Base-by-base conservation (phyloP, 78 protist species). In the Cyanophora paradoxa region DNA sequence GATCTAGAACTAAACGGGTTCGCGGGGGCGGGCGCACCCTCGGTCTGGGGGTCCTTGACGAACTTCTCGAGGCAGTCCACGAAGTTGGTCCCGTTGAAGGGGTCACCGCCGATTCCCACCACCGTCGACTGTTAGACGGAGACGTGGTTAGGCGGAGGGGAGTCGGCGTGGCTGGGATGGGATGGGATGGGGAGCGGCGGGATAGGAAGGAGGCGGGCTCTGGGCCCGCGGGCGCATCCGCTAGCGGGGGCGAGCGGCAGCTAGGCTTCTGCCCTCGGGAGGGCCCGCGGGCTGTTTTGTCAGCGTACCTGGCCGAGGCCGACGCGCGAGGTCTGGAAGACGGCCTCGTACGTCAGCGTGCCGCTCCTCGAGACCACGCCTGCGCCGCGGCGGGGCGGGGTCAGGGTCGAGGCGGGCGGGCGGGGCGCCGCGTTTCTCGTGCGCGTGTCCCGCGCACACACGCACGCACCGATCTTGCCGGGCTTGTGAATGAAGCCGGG, bases 21-120 rank as follows among this genome's bases (percentile, higher is more conserved):
- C n/a, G n/a, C n/a, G n/a, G n/a, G n/a, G n/a, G n/a, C n/a, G n/a
- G n/a, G n/a, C n/a, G 13, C 46, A 67, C 98, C 96, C 83, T 92
- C 88, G n/a, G 97, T 92, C 61, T 89, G 84, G 36, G 90, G 91
- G 82, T 95, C 96, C 37, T 86, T 67, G 39, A 88, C 50, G 83
- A 92, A 94, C 67, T 77, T 41, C 46, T 92, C 82, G 72, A 96
- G 82, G 72, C 89, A 81, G 78, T 96, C 99, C 67, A 93, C 78
- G 82, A 94, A 95, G 93, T 95, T 92, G 78, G 98, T 96, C 30
- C 99, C 99, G 93, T 97, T 97, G 95, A 94, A 97, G 28, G 99
- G 99, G 72, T 97, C 99, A 50, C 99, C 99, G 41, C 99, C 99
- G 72, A 96, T 96, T 62, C 99, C 99, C 24, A 96, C 88, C 58